These are phyloP conservation scores for Berberis vulgaris DNA, from an alignment of 164 flowering plant genomes.

Conservation along the genomic window DNA sequence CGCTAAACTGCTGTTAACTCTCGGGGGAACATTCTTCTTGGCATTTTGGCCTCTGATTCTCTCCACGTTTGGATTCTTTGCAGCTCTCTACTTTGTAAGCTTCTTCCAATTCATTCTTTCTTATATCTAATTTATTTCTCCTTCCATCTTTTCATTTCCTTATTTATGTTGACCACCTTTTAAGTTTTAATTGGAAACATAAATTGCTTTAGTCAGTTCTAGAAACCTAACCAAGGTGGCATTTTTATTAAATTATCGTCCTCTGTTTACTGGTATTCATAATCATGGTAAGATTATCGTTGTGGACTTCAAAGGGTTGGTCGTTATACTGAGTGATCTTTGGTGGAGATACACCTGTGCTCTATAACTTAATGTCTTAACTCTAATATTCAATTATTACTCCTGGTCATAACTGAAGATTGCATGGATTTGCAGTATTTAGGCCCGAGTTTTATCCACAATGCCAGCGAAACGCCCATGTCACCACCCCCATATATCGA, in stretches of 20 bases:
- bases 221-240: too few species aligned
- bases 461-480: conserved; percentile 29
- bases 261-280: too few species aligned
- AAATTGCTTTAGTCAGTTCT: too few species aligned
- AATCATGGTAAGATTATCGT: too few species aligned
- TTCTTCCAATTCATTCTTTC: neutral
- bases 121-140: neutral
- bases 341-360: too few species aligned
- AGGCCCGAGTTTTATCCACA: conserved; percentile 72
- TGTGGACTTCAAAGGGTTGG: too few species aligned
- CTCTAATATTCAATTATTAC: neutral
- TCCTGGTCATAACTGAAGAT: conserved; percentile 1
- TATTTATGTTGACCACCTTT: too few species aligned
- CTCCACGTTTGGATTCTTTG: conserved; percentile 44
- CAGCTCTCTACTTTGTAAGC: conserved; percentile 61
- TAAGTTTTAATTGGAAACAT: too few species aligned
- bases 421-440: conserved; percentile 45
- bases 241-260: too few species aligned
- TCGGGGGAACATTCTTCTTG: conserved; percentile 92
- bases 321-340: too few species aligned
- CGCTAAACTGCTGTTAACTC: conserved; percentile 66
- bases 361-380: too few species aligned
- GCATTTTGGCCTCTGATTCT: conserved; percentile 86
- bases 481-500: conserved; percentile 62
- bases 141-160: neutral